phyloP scores from a whole-genome alignment of 768 basidiomycete genomes.

The Tylopilus balloui region DNA sequence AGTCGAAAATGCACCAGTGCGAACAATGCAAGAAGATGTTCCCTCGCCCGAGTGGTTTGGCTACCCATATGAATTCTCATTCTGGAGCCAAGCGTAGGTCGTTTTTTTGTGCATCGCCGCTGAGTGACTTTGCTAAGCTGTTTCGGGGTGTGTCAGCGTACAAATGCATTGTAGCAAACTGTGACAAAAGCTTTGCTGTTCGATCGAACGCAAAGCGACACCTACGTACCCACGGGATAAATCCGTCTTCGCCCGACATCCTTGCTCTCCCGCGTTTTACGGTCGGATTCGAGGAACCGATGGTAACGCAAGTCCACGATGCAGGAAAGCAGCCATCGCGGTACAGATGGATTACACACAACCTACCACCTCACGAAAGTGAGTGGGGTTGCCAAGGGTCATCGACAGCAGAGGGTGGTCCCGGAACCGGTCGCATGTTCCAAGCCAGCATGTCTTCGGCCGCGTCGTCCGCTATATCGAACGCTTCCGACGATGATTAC shows the following conservation, averaged over 20 bases:
- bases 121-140: conserved; percentile 5
- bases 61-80: conserved; percentile 52
- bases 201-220: conserved; percentile 80
- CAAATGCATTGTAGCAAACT: conserved; percentile 54
- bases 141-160: conserved; percentile 16
- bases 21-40: conserved; percentile 41
- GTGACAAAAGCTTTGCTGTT: conserved; percentile 67
- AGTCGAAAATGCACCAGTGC: conserved; percentile 49
- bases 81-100: conserved; percentile 44
- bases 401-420: conserved; percentile 12
- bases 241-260: conserved; percentile 20
- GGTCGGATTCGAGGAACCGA: conserved; percentile 43
- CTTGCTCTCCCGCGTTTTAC: conserved; percentile 29
- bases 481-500: conserved; percentile 28
- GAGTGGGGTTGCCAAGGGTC: conserved; percentile 24
- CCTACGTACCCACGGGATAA: conserved; percentile 67
- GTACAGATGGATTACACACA: conserved; percentile 41
- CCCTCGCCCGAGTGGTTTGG: conserved; percentile 48
- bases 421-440: conserved; percentile 31
- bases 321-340: conserved; percentile 33
- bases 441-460: conserved; percentile 36
- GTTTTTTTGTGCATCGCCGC: neutral
- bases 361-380: conserved; percentile 27
- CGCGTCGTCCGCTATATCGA: conserved; percentile 33
- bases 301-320: conserved; percentile 42